These are phyloP conservation scores for Acer saccharum DNA, from an alignment of 345 rosid species.

Conservation along the genomic window DNA sequence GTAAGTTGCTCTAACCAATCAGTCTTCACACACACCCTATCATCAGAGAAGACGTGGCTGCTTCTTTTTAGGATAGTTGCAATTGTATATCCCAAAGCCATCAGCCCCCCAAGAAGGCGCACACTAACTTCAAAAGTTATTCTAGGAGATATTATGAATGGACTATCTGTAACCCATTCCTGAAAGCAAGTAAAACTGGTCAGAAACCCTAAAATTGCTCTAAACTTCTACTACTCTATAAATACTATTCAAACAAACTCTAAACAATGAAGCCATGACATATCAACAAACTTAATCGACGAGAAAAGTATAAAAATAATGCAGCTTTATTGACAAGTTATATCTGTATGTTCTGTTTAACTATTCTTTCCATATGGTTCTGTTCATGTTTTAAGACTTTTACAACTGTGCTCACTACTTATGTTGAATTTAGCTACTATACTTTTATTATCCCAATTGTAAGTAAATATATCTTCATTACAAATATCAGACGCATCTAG, in stretches of 20 bases:
- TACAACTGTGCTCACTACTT: neutral
- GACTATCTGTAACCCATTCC: slow-evolving; percentile 99
- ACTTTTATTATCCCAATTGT: neutral
- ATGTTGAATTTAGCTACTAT: neutral
- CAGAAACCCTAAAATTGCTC: slow-evolving; percentile 18
- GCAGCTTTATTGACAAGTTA: neutral
- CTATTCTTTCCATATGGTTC: neutral
- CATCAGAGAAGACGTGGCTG: slow-evolving; percentile 79
- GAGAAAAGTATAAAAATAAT: neutral
- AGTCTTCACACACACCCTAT: slow-evolving; percentile 78
- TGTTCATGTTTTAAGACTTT: neutral
- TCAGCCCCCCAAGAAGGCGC: slow-evolving; percentile 93
- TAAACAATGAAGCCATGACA: neutral
- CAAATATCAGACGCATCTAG: neutral
- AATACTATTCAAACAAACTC: slow-evolving; percentile 5
- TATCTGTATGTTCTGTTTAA: neutral
- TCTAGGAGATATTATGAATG: slow-evolving; percentile 96
- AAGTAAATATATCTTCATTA: neutral
- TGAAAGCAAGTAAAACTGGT: slow-evolving; percentile 40
- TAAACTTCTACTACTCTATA: neutral
- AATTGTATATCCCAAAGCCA: slow-evolving; percentile 97
- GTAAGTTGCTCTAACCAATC: slow-evolving; percentile 98
- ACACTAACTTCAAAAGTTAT: slow-evolving; percentile 97
- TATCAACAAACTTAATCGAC: neutral
- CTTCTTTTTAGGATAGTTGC: slow-evolving; percentile 92